Evolutionary conservation across 352 stramenopile species (phyloP), one percentile per base, ranked within the genome.

Genomic region (Pythium brassicae): DNA sequence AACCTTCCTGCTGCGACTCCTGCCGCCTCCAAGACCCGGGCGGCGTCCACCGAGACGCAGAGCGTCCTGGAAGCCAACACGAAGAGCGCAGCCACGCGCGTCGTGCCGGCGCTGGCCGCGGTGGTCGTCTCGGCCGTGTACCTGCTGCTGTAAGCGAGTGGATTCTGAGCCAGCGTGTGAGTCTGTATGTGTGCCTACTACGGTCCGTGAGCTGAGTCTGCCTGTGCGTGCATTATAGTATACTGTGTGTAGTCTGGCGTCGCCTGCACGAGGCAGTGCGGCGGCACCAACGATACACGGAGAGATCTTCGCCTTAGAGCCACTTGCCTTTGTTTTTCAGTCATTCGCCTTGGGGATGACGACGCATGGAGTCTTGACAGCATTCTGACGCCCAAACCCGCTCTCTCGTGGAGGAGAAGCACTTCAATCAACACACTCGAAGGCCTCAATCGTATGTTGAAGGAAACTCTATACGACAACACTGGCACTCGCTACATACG

Each of bases 61-160:
- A 37, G 67, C 20, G 57, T 62, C 10, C 37, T 71, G 10, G 53
- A 66, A 19, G 77, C 75, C 43, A 72, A 66, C 56, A 79, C 71
- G 29, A 63, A 74, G 68, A 79, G 59, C 63, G 63, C 59, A 2
- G 65, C 65, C 8, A 43, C 57, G 42, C 62, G 63, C 47, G 23
- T 60, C 55, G 57, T 66, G 40, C 51, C 68, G 39, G 69, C 66
- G 0, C 15, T 84, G 29, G 57, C 65, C 11, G 63, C 63, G 0
- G 58, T 82, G 27, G 63, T 63, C 29, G 34, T 76, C 7, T 83
- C 72, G 3, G 55, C 64, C 20, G 68, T 65, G 42, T 76, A 76
- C 56, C 48, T 87, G 54, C 61, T 86, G 26, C 56, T 85, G 20
- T 87, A 78, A 61, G 32, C 19, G 22, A 14, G 1, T 5, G 15